Percentiles rank a stretch among this genome's conserved stretches.
phyloP scores from a whole-genome alignment of 306 rosid genomes.

The Fragaria nilgerrensis region DNA sequence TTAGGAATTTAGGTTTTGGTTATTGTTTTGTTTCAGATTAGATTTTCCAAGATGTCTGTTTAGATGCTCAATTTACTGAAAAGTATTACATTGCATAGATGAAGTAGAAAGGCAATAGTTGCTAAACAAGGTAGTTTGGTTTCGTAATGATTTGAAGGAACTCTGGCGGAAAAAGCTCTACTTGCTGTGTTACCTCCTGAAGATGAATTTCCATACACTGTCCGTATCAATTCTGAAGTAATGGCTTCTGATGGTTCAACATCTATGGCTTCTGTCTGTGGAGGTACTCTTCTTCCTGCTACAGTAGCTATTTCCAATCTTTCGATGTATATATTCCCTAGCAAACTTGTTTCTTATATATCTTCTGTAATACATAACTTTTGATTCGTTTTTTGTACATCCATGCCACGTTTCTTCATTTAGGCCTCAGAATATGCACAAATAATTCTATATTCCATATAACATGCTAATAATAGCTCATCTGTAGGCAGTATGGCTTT shows the following conservation, averaged over 20 bases:
- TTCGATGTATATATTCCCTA: conserved; percentile 18
- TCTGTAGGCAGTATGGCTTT: conserved; percentile 85
- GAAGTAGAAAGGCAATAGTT: neutral
- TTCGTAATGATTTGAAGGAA: conserved; percentile 49
- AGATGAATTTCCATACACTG: conserved; percentile 75
- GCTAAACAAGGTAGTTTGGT: conserved; percentile 10
- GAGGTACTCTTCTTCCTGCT: conserved; percentile 50
- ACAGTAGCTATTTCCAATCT: conserved; percentile 2
- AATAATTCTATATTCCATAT: neutral
- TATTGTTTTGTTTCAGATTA: neutral
- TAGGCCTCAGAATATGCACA: neutral
- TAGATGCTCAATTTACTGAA: neutral
- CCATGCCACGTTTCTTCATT: conserved; percentile 2
- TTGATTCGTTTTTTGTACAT: neutral
- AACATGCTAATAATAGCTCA: conserved; percentile 18
- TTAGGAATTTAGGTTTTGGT: neutral
- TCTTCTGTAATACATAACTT: conserved; percentile 1
- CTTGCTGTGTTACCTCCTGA: conserved; percentile 95
- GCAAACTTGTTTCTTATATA: neutral
- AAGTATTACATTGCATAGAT: neutral
- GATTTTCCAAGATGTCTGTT: neutral
- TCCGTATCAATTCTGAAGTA: conserved; percentile 90
- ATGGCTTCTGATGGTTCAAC: conserved; percentile 99
- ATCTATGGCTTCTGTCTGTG: conserved; percentile 98
- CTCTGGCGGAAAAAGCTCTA: conserved; percentile 96